A percentile compares a stretch with the other conserved stretches of the same genome.
Conservation (phyloP, 805 yeast species). For the Trichomonascus vanleenenianus region DNA sequence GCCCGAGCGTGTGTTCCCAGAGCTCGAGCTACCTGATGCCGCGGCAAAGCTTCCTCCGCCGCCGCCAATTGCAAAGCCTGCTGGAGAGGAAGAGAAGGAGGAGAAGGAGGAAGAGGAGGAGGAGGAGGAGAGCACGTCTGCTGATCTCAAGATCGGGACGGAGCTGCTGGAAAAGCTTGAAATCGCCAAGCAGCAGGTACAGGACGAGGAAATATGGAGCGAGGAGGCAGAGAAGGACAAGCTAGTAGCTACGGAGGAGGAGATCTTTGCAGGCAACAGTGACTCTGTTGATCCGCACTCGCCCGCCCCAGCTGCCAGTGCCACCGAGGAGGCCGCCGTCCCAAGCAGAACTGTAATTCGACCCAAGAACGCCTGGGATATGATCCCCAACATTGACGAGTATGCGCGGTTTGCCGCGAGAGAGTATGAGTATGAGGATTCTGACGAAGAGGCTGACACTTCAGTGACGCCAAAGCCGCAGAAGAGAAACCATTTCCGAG, state of each 20-base stretch:
- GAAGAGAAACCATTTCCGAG: no score
- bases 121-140: background rate
- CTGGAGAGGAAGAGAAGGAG: background rate
- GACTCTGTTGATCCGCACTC: no score
- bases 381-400: conserved; percentile 2
- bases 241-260: no score
- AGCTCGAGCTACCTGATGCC: conserved; percentile 3
- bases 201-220: background rate
- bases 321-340: no score
- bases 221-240: background rate
- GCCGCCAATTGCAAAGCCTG: background rate
- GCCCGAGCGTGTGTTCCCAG: conserved; percentile 13
- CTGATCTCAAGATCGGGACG: background rate
- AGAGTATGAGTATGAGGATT: no score
- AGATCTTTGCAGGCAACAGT: no score
- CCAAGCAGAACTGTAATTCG: no score
- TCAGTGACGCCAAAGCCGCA: no score
- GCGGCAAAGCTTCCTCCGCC: background rate
- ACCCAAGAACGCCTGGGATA: conserved; percentile 7
- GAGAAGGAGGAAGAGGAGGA: background rate
- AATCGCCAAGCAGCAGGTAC: background rate
- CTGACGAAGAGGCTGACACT: no score
- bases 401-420: background rate
- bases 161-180: background rate
- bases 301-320: no score